Evolutionary conservation across 305 asterid genomes (phyloP).

Genomic region (Solanum chacoense): DNA sequence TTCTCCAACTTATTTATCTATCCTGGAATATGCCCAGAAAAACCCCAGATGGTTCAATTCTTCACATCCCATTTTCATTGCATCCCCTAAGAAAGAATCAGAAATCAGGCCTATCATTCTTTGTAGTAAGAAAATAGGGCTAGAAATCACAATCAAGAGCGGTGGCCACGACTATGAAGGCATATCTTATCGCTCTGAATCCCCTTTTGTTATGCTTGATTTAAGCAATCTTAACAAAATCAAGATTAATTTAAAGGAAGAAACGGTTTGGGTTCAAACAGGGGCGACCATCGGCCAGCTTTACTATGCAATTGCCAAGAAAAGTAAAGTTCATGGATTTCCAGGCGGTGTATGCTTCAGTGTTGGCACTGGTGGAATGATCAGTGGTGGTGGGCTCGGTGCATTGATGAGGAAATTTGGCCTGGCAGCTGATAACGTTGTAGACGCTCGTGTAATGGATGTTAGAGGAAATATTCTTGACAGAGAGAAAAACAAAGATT

Average conservation of each 20-base stretch:
- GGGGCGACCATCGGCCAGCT: conserved; percentile 11
- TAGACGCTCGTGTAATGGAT: background rate
- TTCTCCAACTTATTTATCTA: background rate
- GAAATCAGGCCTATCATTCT: background rate
- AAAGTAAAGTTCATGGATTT: conserved; percentile 5
- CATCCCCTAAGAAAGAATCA: conserved; percentile 7
- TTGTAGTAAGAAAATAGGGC: background rate
- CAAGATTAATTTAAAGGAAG: background rate
- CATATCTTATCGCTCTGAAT: background rate
- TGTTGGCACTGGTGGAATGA: conserved; percentile 7
- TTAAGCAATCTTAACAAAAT: background rate
- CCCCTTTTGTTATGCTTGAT: conserved; percentile 5
- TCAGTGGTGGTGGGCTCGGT: conserved; percentile 16
- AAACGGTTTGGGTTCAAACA: conserved; percentile 2
- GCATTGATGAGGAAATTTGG: conserved; percentile 5
- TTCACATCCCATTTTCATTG: background rate
- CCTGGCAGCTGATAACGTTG: conserved; percentile 6
- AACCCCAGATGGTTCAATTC: conserved; percentile 11
- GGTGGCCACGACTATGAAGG: conserved; percentile 13
- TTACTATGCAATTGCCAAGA: conserved; percentile 3
- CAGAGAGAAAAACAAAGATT: background rate
- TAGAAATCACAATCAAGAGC: background rate
- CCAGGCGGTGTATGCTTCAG: conserved; percentile 10
- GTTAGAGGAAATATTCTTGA: background rate
- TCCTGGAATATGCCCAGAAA: background rate